A percentile compares a stretch with the other conserved stretches of the same genome.
These are phyloP conservation scores for Sequoiadendron giganteum DNA, from an alignment of 75 land plant species.

Conservation along the genomic window DNA sequence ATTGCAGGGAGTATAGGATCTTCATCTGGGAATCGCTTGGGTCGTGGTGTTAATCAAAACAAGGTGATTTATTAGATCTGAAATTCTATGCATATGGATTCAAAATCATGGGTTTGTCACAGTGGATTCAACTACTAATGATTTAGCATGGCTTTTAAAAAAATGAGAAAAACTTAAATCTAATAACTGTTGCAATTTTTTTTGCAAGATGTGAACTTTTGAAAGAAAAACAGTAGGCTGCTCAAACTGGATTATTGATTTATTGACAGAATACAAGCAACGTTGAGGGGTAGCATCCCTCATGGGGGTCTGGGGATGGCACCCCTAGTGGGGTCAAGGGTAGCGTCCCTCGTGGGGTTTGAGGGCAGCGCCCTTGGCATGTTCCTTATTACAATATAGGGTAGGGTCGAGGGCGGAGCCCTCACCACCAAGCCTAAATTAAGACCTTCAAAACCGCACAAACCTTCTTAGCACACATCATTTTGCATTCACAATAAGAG, in stretches of 20 bases:
- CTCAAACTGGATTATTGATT: background rate
- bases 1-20: slow-evolving; percentile 36
- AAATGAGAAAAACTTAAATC: background rate
- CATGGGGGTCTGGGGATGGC: too few relatives aligned
- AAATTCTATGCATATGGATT: slow-evolving; percentile 7
- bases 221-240: background rate
- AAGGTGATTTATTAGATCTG: slow-evolving; percentile 12
- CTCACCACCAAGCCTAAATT: too few relatives aligned
- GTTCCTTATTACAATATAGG: too few relatives aligned
- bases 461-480: too few relatives aligned
- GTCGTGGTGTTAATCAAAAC: slow-evolving; percentile 23
- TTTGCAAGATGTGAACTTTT: background rate
- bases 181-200: background rate
- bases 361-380: too few relatives aligned
- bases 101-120: background rate
- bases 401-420: too few relatives aligned
- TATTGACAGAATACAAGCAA: background rate
- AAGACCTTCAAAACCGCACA: too few relatives aligned
- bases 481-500: too few relatives aligned
- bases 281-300: too few relatives aligned
- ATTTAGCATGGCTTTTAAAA: background rate
- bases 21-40: slow-evolving; percentile 30
- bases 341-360: too few relatives aligned
- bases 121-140: background rate
- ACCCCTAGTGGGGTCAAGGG: too few relatives aligned